A percentile compares a stretch with the other conserved stretches of the same genome.
Evolutionary conservation across 495 filamentous ascomycete genomes (phyloP).

Genomic region (Aspergillus taichungensis): DNA sequence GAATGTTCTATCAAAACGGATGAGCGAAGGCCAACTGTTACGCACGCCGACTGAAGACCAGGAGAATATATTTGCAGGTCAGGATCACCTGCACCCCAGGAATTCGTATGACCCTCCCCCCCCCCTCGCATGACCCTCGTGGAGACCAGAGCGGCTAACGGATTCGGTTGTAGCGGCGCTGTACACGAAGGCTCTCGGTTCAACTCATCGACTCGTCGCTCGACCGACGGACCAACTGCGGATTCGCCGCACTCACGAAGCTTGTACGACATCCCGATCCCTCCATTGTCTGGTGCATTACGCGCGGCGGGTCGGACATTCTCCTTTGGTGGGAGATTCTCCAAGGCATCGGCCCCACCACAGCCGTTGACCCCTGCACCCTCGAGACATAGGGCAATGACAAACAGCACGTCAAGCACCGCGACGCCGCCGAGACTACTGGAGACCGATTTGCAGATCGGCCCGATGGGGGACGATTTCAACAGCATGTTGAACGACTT

Average conservation of each 20-base stretch:
- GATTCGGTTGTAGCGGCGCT: conserved; percentile 50
- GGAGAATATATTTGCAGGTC: conserved; percentile 34
- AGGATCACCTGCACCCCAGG: conserved; percentile 24
- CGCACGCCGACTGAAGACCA: conserved; percentile 46
- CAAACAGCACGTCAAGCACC: conserved; percentile 53
- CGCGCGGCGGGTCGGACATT: conserved; percentile 65
- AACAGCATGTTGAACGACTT: conserved; percentile 57
- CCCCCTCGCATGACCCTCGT: conserved; percentile 6
- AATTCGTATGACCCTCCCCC: conserved; percentile 32
- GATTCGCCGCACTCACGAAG: conserved; percentile 41
- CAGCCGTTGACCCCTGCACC: conserved; percentile 35
- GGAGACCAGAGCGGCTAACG: conserved; percentile 21
- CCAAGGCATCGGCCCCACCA: conserved; percentile 34
- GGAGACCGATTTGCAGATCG: conserved; percentile 46
- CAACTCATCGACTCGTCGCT: conserved; percentile 68
- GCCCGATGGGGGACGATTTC: conserved; percentile 49
- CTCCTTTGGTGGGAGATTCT: conserved; percentile 51
- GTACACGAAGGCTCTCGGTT: conserved; percentile 58
- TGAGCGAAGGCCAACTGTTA: conserved; percentile 29
- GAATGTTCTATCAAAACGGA: conserved; percentile 31
- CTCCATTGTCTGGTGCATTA: conserved; percentile 43
- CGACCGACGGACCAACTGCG: conserved; percentile 48
- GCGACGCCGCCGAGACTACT: conserved; percentile 61
- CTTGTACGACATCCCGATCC: conserved; percentile 47
- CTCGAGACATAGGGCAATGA: conserved; percentile 37